phyloP scores from a whole-genome alignment of 2,329 filamentous ascomycete genomes.

The Scleromitrula shiraiana region DNA sequence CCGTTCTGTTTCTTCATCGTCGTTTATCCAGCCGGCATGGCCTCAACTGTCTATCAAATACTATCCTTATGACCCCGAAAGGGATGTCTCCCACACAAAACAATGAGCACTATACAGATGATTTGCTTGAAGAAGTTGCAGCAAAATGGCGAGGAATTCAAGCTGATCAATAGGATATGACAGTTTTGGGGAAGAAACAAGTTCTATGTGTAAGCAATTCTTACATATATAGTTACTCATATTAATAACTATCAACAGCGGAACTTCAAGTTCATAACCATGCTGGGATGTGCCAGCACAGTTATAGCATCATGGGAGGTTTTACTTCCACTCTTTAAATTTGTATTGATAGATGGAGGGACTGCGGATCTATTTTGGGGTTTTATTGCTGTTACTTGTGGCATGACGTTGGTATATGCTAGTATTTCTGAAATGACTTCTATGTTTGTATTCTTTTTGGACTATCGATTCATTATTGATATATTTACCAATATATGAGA shows the following conservation, averaged over 20 bases:
- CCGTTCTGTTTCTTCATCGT: too few species aligned
- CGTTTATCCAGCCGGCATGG: too few species aligned
- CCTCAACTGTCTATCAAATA: too few species aligned
- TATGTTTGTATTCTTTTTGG: slow-evolving; percentile 19
- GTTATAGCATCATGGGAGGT: slow-evolving; percentile 37
- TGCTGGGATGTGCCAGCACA: slow-evolving; percentile 36
- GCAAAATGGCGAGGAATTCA: slow-evolving; percentile 9
- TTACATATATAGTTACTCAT: neutral
- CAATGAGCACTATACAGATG: neutral
- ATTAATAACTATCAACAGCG: slow-evolving; percentile 18
- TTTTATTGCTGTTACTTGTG: slow-evolving; percentile 21
- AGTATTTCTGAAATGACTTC: slow-evolving; percentile 23
- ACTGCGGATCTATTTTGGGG: slow-evolving; percentile 33
- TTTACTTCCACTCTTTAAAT: slow-evolving; percentile 25
- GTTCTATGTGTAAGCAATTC: slow-evolving; percentile 8
- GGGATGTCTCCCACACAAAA: slow-evolving; percentile 10
- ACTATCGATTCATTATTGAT: neutral
- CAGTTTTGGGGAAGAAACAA: slow-evolving; percentile 10
- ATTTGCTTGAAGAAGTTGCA: neutral
- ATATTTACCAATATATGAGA: too few species aligned
- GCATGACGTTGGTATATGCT: slow-evolving; percentile 20
- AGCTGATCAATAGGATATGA: slow-evolving; percentile 12
- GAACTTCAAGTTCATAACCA: slow-evolving; percentile 35
- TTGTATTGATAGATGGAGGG: slow-evolving; percentile 13
- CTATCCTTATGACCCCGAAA: too few species aligned